These are phyloP conservation scores for Saturnispora silvae DNA, from an alignment of 805 yeast genomes.

Conservation along the genomic window DNA sequence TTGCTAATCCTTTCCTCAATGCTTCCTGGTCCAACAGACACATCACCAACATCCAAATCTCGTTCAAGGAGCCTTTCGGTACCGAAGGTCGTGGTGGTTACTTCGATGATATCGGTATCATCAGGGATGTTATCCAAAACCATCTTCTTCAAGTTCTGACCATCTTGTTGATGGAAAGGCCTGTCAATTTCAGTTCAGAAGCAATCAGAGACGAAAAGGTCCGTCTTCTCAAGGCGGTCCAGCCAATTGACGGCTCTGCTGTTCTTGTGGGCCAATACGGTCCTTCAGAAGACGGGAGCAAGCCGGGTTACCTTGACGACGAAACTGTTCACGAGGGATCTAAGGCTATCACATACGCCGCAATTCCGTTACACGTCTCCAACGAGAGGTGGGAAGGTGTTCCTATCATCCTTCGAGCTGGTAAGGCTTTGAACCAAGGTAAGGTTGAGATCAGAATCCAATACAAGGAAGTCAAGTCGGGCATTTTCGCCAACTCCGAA, in stretches of 20 bases:
- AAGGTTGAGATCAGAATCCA: slow-evolving; percentile 94
- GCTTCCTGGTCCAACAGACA: slow-evolving; percentile 84
- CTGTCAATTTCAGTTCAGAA: slow-evolving; percentile 84
- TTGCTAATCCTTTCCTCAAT: slow-evolving; percentile 78
- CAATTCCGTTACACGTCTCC: slow-evolving; percentile 62
- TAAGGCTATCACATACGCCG: slow-evolving; percentile 88
- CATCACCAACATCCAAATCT: slow-evolving; percentile 72
- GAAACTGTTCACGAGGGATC: slow-evolving; percentile 75
- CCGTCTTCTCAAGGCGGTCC: slow-evolving; percentile 74
- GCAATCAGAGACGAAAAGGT: slow-evolving; percentile 95
- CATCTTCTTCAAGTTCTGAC: slow-evolving; percentile 91
- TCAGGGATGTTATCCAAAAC: slow-evolving; percentile 97
- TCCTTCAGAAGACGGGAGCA: slow-evolving; percentile 72
- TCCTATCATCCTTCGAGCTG: slow-evolving; percentile 91
- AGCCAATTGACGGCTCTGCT: slow-evolving; percentile 53
- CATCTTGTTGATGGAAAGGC: slow-evolving; percentile 90
- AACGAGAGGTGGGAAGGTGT: slow-evolving; percentile 99
- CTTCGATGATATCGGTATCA: slow-evolving; percentile 89
- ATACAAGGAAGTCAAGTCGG: slow-evolving; percentile 76
- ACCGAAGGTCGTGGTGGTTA: slow-evolving; percentile 99
- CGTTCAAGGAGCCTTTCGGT: slow-evolving; percentile 97
- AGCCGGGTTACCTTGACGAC: slow-evolving; percentile 89
- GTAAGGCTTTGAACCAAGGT: slow-evolving; percentile 91
- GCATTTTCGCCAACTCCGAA: slow-evolving; percentile 70
- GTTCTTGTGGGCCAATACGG: slow-evolving; percentile 82